A percentile compares a stretch with the other conserved stretches of the same genome.
Evolutionary conservation across 345 rosid genomes (phyloP).

Genomic region (Crucihimalaya himalaica): DNA sequence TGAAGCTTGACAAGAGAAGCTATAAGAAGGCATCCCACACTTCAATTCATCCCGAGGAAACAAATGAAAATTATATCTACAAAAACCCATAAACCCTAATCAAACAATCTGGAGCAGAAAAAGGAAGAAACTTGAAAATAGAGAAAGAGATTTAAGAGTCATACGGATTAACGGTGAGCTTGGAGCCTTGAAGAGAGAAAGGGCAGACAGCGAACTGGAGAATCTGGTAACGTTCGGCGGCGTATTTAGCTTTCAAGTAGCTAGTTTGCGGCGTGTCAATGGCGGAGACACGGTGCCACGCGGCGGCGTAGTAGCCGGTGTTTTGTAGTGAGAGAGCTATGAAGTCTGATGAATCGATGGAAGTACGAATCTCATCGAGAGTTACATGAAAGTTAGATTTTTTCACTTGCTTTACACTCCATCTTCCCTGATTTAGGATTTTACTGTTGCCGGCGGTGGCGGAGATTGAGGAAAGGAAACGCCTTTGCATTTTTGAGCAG

Average conservation of each 20-base stretch:
- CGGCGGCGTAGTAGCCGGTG: constrained; percentile 71
- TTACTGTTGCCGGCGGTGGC: constrained; percentile 30
- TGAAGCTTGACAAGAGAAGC: constrained; percentile 80
- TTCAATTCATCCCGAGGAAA: constrained; percentile 83
- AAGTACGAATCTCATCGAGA: constrained; percentile 54
- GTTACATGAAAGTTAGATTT: constrained; percentile 58
- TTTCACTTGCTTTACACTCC: constrained; percentile 68
- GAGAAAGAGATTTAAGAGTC: constrained; percentile 19
- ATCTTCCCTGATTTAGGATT: constrained; percentile 35
- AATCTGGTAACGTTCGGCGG: constrained; percentile 76
- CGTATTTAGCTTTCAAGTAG: constrained; percentile 66
- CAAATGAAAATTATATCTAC: constrained; percentile 86
- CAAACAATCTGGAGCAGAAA: not conserved
- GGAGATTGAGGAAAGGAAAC: constrained; percentile 46
- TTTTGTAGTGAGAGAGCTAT: constrained; percentile 66
- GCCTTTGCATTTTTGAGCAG: constrained; percentile 44
- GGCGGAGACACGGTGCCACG: constrained; percentile 83
- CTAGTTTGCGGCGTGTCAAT: constrained; percentile 68
- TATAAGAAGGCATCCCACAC: constrained; percentile 79
- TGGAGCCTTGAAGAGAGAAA: constrained; percentile 54
- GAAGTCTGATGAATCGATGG: constrained; percentile 63
- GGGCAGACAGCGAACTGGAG: constrained; percentile 86
- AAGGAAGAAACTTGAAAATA: not conserved
- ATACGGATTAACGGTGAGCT: constrained; percentile 66
- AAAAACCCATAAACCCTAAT: constrained; percentile 12